Evolutionary conservation across 441 rosid species (phyloP).

Genomic region (Eutrema salsugineum): DNA sequence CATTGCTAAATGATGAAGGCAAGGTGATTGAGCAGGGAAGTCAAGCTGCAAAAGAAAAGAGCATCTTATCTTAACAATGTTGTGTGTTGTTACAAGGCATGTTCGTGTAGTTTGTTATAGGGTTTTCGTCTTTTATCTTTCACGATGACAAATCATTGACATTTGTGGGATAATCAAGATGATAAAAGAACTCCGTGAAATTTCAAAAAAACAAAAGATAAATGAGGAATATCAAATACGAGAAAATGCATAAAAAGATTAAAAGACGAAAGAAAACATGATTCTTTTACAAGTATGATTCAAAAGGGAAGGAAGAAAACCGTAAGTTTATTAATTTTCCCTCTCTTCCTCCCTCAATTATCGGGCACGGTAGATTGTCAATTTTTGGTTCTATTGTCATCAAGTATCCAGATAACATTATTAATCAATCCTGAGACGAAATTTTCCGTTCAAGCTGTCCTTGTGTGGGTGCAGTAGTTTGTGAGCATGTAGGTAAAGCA

Average conservation of each 20-base stretch:
- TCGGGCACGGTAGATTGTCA: neutral
- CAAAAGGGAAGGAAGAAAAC: neutral
- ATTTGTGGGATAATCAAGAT: neutral
- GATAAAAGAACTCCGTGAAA: neutral
- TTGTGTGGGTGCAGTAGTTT: neutral
- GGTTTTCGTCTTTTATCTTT: neutral
- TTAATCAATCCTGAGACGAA: neutral
- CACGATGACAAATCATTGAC: neutral
- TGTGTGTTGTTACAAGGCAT: conserved; percentile 14
- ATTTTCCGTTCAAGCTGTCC: conserved; percentile 1
- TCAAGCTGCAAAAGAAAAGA: conserved; percentile 67
- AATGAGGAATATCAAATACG: neutral
- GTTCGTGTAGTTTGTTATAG: neutral
- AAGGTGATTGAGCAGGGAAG: conserved; percentile 87
- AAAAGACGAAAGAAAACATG: neutral
- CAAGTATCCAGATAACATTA: conserved; percentile 12
- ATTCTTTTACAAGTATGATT: neutral
- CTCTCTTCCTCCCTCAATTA: neutral
- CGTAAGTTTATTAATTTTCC: neutral
- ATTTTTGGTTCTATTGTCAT: neutral
- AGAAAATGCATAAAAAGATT: neutral
- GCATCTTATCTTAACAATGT: conserved; percentile 21
- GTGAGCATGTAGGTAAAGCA: neutral
- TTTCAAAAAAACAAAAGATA: neutral
- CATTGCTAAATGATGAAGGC: conserved; percentile 95